A percentile compares a stretch with the other conserved stretches of the same genome.
Evolutionary conservation across 176 grass and related monocot species (phyloP).

Genomic region (Juncus effusus): DNA sequence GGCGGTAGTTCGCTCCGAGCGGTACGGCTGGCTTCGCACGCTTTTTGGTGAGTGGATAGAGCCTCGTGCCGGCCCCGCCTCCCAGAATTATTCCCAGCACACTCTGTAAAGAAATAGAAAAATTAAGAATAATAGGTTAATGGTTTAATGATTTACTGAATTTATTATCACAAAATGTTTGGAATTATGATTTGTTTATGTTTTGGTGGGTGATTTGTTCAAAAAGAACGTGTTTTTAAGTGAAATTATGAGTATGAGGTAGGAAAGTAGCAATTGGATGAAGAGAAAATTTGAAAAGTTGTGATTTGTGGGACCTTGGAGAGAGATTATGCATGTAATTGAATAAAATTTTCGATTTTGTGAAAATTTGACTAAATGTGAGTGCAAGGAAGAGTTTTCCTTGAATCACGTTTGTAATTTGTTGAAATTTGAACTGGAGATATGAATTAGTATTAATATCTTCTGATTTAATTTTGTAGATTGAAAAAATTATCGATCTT

Average conservation of each 20-base stretch:
- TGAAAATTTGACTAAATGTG: too few species aligned
- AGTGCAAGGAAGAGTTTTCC: too few species aligned
- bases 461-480: background rate
- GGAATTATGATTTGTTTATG: background rate
- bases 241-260: too few species aligned
- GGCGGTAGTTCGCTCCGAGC: conserved; percentile 83
- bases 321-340: too few species aligned
- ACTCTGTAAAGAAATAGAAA: conserved; percentile 43
- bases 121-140: conserved; percentile 19
- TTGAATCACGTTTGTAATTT: too few species aligned
- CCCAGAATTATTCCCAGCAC: conserved; percentile 98
- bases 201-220: background rate
- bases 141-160: background rate
- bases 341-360: too few species aligned
- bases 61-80: conserved; percentile 79
- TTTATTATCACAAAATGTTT: background rate
- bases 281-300: background rate
- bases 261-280: background rate
- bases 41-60: conserved; percentile 97
- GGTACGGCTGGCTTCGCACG: conserved; percentile 92
- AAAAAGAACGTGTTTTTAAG: background rate
- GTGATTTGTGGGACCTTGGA: too few species aligned
- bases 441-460: too few species aligned
- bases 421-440: too few species aligned
- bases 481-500: conserved; percentile 3